Conservation (phyloP, 2,329 filamentous ascomycete species). For the Pseudogymnoascus sp. region DNA sequence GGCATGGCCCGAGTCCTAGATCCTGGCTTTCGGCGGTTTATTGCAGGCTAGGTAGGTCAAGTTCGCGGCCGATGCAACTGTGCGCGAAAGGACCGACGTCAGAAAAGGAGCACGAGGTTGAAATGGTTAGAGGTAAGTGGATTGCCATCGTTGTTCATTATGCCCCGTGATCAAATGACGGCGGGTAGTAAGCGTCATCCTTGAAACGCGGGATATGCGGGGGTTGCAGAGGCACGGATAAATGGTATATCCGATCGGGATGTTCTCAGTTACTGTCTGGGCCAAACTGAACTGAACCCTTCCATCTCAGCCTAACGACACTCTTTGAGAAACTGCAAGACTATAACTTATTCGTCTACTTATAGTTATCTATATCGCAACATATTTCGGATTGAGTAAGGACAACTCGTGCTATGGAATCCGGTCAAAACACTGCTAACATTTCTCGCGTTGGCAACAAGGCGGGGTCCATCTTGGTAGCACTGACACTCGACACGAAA, state of each 20-base stretch:
- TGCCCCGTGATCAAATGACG: slow-evolving; percentile 4
- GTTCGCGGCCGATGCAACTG: background rate
- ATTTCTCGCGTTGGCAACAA: background rate
- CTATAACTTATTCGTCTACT: background rate
- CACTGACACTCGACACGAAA: background rate
- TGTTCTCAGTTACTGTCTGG: background rate
- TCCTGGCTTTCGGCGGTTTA: slow-evolving; percentile 4
- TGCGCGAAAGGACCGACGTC: background rate
- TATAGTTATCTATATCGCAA: background rate
- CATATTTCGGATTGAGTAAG: background rate
- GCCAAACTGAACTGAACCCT: background rate
- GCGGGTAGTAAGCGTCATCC: slow-evolving; percentile 4
- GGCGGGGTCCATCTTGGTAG: background rate
- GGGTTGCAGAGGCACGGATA: slow-evolving; percentile 2
- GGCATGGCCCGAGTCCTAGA: background rate
- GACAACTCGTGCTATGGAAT: background rate
- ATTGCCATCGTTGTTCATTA: background rate
- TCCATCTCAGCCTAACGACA: background rate
- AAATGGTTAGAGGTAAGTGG: background rate
- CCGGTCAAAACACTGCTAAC: background rate
- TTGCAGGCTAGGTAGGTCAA: background rate
- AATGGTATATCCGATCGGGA: background rate
- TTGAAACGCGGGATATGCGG: slow-evolving; percentile 3
- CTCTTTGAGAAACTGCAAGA: background rate
- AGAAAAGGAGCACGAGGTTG: background rate